Conservation (phyloP, 495 filamentous ascomycete species). For the Xylaria venustula region DNA sequence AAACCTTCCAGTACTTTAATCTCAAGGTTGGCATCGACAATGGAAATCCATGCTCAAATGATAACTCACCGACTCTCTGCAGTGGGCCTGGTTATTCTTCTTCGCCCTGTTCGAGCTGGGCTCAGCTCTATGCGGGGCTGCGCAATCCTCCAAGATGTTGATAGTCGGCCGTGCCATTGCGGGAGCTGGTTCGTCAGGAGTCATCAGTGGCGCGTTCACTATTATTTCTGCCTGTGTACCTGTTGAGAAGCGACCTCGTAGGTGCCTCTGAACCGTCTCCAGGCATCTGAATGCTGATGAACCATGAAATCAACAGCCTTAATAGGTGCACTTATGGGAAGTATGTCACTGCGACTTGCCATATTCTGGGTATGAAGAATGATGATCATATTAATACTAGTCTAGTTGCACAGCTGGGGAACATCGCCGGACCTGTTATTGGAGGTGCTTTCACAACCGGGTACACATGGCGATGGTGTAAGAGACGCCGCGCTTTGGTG, state of each 20-base stretch:
- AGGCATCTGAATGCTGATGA: conserved; percentile 31
- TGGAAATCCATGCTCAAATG: no score
- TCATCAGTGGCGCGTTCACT: conserved; percentile 48
- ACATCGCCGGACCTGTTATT: conserved; percentile 44
- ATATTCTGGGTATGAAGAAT: background rate
- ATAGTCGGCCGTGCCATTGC: conserved; percentile 53
- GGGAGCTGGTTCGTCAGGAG: conserved; percentile 41
- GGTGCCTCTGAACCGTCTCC: conserved; percentile 41
- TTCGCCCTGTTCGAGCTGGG: conserved; percentile 46
- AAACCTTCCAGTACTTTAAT: conserved; percentile 37
- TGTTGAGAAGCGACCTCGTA: conserved; percentile 37
- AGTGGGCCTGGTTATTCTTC: conserved; percentile 39
- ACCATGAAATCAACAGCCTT: background rate
- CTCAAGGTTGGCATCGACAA: conserved; percentile 20
- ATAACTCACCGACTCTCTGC: background rate
- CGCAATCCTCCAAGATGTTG: conserved; percentile 43
- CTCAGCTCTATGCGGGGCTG: conserved; percentile 49
- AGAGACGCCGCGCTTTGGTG: background rate
- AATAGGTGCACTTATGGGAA: conserved; percentile 19
- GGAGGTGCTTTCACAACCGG: conserved; percentile 57
- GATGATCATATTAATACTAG: background rate
- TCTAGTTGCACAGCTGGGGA: conserved; percentile 18
- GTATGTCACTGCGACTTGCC: background rate
- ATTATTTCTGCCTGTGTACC: conserved; percentile 45
- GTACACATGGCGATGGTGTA: conserved; percentile 49